phyloP scores from a whole-genome alignment of 257 asterid genomes.

The Verbascum thapsus region DNA sequence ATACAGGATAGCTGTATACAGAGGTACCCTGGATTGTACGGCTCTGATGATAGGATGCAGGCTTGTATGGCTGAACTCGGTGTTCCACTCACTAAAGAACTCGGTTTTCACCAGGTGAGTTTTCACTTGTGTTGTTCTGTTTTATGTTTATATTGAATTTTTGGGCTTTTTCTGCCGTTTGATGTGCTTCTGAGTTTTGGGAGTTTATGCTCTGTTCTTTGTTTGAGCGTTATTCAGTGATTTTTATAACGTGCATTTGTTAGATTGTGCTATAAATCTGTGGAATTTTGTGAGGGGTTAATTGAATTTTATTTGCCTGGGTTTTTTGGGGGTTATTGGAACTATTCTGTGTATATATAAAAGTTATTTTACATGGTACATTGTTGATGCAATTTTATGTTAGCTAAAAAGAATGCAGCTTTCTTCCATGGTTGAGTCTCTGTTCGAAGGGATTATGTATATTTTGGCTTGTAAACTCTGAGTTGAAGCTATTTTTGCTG shows the following conservation, averaged over 20 bases:
- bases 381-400: slow-evolving; percentile 16
- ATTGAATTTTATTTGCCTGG: too few species aligned
- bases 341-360: not conserved
- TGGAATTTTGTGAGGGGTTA: not conserved
- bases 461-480: too few species aligned
- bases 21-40: slow-evolving; percentile 69
- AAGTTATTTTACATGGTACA: slow-evolving; percentile 16
- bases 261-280: slow-evolving; percentile 15
- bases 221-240: slow-evolving; percentile 11
- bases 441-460: too few species aligned
- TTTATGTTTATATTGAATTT: not conserved
- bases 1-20: slow-evolving; percentile 68
- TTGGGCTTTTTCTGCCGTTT: not conserved
- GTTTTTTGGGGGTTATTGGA: not conserved
- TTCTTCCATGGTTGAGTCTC: too few species aligned
- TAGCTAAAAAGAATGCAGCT: slow-evolving; percentile 3
- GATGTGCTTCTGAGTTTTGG: not conserved
- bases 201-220: not conserved
- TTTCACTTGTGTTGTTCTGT: not conserved
- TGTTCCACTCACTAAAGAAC: slow-evolving; percentile 72
- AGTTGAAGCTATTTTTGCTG: not conserved
- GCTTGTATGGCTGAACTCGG: slow-evolving; percentile 87
- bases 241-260: slow-evolving; percentile 30
- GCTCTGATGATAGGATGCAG: slow-evolving; percentile 72
- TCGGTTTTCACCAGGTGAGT: slow-evolving; percentile 76